Percentiles rank a stretch among this genome's conserved stretches.
Conservation (phyloP, 2,329 filamentous ascomycete species). For the Ascochyta clinopodiicola region DNA sequence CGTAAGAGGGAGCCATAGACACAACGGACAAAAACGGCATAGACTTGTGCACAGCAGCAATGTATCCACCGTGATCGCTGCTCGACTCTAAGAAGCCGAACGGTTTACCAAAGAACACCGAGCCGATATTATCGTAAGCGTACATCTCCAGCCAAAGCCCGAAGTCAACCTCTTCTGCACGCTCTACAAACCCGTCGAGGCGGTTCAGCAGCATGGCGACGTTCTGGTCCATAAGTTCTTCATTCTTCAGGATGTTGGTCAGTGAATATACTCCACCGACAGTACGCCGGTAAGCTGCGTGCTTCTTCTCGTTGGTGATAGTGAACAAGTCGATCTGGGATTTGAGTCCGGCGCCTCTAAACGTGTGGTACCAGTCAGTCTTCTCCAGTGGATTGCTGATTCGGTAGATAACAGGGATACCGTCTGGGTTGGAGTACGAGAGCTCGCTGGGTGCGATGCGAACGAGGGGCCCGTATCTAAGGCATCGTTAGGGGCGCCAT, state of each 20-base stretch:
- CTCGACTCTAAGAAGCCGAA: conserved; percentile 31
- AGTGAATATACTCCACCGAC: conserved; percentile 46
- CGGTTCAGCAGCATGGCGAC: conserved; percentile 27
- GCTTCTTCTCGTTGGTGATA: conserved; percentile 13
- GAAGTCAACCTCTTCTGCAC: conserved; percentile 27
- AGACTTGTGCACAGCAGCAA: conserved; percentile 43
- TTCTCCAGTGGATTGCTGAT: conserved; percentile 28
- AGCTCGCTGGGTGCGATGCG: conserved; percentile 55
- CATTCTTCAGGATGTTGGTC: conserved; percentile 48
- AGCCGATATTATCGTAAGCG: conserved; percentile 26
- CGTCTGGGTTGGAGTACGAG: conserved; percentile 20
- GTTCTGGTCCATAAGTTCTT: conserved; percentile 32
- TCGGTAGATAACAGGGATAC: conserved; percentile 29
- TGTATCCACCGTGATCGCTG: conserved; percentile 27
- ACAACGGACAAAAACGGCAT: conserved; percentile 33
- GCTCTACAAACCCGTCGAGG: conserved; percentile 28
- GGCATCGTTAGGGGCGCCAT: background rate
- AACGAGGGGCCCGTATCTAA: conserved; percentile 46
- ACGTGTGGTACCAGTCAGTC: conserved; percentile 33
- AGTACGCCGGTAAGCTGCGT: conserved; percentile 6
- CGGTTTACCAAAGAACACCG: conserved; percentile 30
- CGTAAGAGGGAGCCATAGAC: conserved; percentile 19
- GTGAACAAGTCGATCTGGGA: conserved; percentile 28
- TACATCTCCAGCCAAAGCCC: conserved; percentile 39
- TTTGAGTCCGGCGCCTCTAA: conserved; percentile 23